phyloP scores from a whole-genome alignment of 2,329 filamentous ascomycete species.

The Gremmenia infestans region DNA sequence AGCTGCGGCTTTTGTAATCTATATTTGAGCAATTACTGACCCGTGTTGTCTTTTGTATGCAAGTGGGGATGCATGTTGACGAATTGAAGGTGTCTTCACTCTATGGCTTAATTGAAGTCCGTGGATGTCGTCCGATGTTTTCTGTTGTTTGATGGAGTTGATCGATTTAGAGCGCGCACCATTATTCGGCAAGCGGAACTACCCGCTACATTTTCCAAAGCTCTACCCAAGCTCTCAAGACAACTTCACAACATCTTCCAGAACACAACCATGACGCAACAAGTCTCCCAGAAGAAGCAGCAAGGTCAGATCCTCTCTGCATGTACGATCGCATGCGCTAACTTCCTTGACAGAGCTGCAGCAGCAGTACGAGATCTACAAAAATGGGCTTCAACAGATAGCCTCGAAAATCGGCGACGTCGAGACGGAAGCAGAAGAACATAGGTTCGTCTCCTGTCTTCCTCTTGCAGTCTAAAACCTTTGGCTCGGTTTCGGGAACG shows the following conservation, averaged over 20 bases:
- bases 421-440: conserved; percentile 94
- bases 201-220: conserved; percentile 5
- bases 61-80: conserved; percentile 90
- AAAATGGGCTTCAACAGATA: conserved; percentile 78
- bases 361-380: conserved; percentile 72
- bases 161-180: conserved; percentile 1
- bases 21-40: conserved; percentile 40
- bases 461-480: conserved; percentile 6
- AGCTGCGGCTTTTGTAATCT: conserved; percentile 5
- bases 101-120: background rate
- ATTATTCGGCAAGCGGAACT: conserved; percentile 9
- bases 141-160: conserved; percentile 3
- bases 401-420: conserved; percentile 97
- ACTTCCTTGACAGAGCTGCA: conserved; percentile 60
- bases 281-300: conserved; percentile 32
- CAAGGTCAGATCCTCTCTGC: conserved; percentile 25
- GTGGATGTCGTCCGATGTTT: background rate
- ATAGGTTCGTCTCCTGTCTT: conserved; percentile 65
- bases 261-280: conserved; percentile 28
- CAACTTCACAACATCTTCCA: background rate
- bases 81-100: conserved; percentile 1
- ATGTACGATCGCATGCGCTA: background rate
- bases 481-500: conserved; percentile 1
- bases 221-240: background rate
- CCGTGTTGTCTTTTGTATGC: conserved; percentile 85